A percentile compares a stretch with the other conserved stretches of the same genome.
phyloP scores from a whole-genome alignment of 495 filamentous ascomycete genomes.

The Penicillium maclennaniae region DNA sequence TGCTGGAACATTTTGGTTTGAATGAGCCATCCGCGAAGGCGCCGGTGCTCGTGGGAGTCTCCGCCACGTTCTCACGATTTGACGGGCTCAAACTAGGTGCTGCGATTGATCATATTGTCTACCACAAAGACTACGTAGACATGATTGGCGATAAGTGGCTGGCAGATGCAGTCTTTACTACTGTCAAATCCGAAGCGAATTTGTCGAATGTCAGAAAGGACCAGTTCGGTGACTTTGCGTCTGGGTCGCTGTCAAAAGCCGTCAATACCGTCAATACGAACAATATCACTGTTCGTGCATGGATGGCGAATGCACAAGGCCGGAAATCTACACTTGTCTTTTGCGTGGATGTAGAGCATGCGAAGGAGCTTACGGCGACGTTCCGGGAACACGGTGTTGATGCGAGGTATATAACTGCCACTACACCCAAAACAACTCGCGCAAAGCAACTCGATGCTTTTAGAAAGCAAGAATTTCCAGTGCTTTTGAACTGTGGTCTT shows the following conservation, averaged over 20 bases:
- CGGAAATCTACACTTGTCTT: slow-evolving; percentile 89
- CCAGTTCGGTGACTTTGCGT: slow-evolving; percentile 72
- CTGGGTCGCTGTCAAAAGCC: slow-evolving; percentile 64
- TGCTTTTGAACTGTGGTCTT: slow-evolving; percentile 91
- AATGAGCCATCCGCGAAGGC: slow-evolving; percentile 45
- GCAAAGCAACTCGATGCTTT: slow-evolving; percentile 70
- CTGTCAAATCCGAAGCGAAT: slow-evolving; percentile 76
- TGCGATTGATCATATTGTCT: slow-evolving; percentile 93
- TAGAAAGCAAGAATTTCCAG: slow-evolving; percentile 68
- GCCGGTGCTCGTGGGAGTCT: slow-evolving; percentile 83
- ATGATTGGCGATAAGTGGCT: slow-evolving; percentile 91
- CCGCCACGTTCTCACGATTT: slow-evolving; percentile 83
- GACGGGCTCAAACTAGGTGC: slow-evolving; percentile 86
- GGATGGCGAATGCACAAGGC: slow-evolving; percentile 67
- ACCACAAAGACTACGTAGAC: slow-evolving; percentile 94
- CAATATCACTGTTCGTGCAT: slow-evolving; percentile 75
- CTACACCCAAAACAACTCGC: slow-evolving; percentile 63
- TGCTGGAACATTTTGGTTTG: slow-evolving; percentile 72
- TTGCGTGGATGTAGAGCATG: slow-evolving; percentile 84
- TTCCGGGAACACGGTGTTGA: slow-evolving; percentile 79
- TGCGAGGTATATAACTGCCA: slow-evolving; percentile 75
- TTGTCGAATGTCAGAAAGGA: slow-evolving; percentile 62
- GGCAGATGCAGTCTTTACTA: slow-evolving; percentile 86
- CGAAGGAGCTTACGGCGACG: slow-evolving; percentile 61
- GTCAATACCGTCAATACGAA: slow-evolving; percentile 79